Base-by-base conservation (phyloP, 768 basidiomycete genomes). In the Xerocomellus dryophilus region DNA sequence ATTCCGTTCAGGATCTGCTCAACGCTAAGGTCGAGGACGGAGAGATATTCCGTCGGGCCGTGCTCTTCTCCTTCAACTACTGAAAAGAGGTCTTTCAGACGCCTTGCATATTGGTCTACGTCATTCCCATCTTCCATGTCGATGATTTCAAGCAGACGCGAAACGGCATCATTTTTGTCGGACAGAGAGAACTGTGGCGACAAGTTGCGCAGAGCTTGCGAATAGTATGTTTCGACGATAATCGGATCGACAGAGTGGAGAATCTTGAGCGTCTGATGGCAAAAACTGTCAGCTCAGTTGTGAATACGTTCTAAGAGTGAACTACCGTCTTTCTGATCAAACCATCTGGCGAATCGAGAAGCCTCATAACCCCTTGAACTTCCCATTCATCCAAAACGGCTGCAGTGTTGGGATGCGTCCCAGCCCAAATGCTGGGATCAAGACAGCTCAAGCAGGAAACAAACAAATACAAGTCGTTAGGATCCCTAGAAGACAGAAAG, bases 351-450 rank as follows among this genome's bases (percentile, higher is more conserved):
- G 81, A 82, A 54, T 84, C 79, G 25, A 93, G 71, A 15, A 87
- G 69, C 54, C 77, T 78, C 82, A 93, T 87, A 20, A 92, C 74
- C 32, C 75, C 73, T 47, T 85, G 85, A 36, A 93, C 89, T 48
- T 92, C 90, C 78, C 79, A 80, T 50, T 75, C 81, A n/a, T 88
- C 84, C 43, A 92, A 68, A 9, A 82, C 70, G 2, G 83, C 73
- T 34, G 78, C 76, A 18, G 78, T 67, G 6, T 77, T 75, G 4
- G 76, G 67, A 7, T 66, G 71, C 9, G 78, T 82, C 12, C 89
- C 90, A 7, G 88, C 85, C 90, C 90, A 93, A 20, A 82, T 58
- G 18, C 65, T 66, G 7, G 82, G 77, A 58, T 84, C 78, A 12
- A 90, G 57, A 38, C 76, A 81, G 38, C 78, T 73, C 45, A 93